phyloP scores from a whole-genome alignment of 2,329 filamentous ascomycete species.

The Herpotrichia juniperi region DNA sequence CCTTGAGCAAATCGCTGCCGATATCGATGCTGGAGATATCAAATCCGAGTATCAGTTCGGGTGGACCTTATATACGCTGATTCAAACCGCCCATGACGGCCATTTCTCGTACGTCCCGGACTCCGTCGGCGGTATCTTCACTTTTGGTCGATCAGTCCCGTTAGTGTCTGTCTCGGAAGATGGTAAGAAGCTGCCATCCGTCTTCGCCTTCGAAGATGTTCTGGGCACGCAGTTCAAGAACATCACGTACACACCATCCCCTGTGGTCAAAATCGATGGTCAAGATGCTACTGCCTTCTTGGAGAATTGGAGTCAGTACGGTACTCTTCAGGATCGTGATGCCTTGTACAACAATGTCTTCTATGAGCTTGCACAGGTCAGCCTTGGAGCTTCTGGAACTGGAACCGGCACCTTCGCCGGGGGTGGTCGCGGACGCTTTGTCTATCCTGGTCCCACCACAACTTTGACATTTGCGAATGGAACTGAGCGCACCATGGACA shows the following conservation, averaged over 20 bases:
- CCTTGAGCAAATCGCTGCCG: conserved; percentile 46
- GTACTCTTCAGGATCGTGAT: conserved; percentile 62
- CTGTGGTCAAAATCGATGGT: conserved; percentile 63
- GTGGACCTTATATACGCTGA: conserved; percentile 59
- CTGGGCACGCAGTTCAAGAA: conserved; percentile 51
- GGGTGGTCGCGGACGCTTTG: conserved; percentile 50
- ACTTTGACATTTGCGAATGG: conserved; percentile 55
- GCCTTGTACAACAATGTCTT: conserved; percentile 62
- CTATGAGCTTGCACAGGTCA: conserved; percentile 52
- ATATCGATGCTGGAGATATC: conserved; percentile 45
- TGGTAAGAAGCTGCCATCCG: conserved; percentile 62
- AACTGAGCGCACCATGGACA: conserved; percentile 45
- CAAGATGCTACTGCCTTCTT: conserved; percentile 57
- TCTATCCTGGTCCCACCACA: conserved; percentile 52
- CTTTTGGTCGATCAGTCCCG: conserved; percentile 54
- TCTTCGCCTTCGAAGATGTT: conserved; percentile 60
- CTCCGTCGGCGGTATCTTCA: conserved; percentile 57
- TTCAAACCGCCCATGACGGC: conserved; percentile 66
- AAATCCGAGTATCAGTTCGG: conserved; percentile 53
- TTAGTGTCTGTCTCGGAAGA: conserved; percentile 67
- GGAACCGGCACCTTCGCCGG: conserved; percentile 52
- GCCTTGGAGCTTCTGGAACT: conserved; percentile 46
- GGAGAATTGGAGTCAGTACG: conserved; percentile 53
- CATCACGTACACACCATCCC: conserved; percentile 54
- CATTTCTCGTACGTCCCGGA: conserved; percentile 66